Base-by-base conservation (phyloP, 495 filamentous ascomycete genomes). In the Diplogelasinospora grovesii region DNA sequence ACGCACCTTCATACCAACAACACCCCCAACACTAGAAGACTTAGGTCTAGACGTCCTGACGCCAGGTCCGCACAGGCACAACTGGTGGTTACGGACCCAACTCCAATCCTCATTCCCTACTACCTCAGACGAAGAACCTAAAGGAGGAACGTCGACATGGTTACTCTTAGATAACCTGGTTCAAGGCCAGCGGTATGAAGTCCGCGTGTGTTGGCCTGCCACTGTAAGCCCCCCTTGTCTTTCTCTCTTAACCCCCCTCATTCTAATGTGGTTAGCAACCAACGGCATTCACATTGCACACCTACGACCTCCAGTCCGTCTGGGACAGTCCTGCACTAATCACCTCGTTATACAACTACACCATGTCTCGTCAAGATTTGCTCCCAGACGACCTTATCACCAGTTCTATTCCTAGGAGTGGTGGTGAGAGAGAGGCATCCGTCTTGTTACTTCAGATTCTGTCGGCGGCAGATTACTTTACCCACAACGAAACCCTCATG, bases 201-300 rank as follows among this genome's bases (percentile, higher is more conserved):
- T 95, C 22, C 77, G 92, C 16, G 71, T 96, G 45, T 98, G 92
- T 64, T 98, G 92, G 92, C 69, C 85, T 47, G 92, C 92, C 29
- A 93, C 81, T 22, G 90, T 94, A 75, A 62, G 83, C 72, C 15
- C 8, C 18, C n/a, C 24, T 34, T 21, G 5, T 35, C 15, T 8
- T 14, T 30, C 18, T 23, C 13, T 6, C 13, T 15, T 49, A 25
- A 53, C 45, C 30, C 22, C n/a, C 15, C 1, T 21, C 22, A 7
- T n/a, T n/a, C n/a, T n/a, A n/a, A n/a, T n/a, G n/a, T n/a, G n/a
- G n/a, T n/a, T n/a, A 96, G 89, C 85, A 94, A 85, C 92, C 92
- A 46, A 96, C 89, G 6, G 56, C 74, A 22, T 95, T 97, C 59
- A 68, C 54, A 31, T 68, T 98, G 13, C 61, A 72, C 43, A 77